Conservation (phyloP, 805 yeast species). For the Candida incommunis region DNA sequence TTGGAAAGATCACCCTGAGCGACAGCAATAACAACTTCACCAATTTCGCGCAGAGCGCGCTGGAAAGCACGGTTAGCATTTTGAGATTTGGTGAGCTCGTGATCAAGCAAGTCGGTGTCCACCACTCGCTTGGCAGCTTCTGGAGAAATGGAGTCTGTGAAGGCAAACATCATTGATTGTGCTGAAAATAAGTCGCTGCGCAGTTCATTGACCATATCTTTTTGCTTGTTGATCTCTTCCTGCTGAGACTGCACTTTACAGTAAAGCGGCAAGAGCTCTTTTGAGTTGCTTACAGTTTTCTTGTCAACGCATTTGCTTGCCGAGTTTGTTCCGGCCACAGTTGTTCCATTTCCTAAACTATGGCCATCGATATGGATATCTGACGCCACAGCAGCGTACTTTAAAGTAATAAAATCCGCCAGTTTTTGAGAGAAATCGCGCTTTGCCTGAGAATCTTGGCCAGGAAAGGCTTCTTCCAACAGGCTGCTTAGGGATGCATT, state of each 20-base stretch:
- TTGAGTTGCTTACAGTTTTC: neutral
- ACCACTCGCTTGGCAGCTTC: conserved; percentile 15
- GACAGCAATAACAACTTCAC: conserved; percentile 75
- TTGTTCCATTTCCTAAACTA: too few relatives aligned
- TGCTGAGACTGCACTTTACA: conserved; percentile 22
- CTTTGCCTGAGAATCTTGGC: neutral
- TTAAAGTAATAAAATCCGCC: neutral
- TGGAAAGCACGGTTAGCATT: conserved; percentile 53
- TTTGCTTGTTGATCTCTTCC: conserved; percentile 21
- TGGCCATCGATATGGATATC: neutral
- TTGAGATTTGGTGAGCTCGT: conserved; percentile 27
- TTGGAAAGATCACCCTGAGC: conserved; percentile 81
- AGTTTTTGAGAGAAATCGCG: neutral
- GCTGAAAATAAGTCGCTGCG: conserved; percentile 21
- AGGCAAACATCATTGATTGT: conserved; percentile 19
- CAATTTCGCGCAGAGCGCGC: conserved; percentile 62
- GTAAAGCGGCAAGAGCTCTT: conserved; percentile 10
- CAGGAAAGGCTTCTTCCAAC: neutral
- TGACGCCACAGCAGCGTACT: neutral
- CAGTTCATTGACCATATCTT: conserved; percentile 19
- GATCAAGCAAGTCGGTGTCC: conserved; percentile 18
- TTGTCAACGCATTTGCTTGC: too few relatives aligned
- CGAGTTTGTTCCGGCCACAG: too few relatives aligned
- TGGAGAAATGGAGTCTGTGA: conserved; percentile 19
- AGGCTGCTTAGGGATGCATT: neutral